Conservation (phyloP, 2,329 filamentous ascomycete species). For the Didymella glomerata region DNA sequence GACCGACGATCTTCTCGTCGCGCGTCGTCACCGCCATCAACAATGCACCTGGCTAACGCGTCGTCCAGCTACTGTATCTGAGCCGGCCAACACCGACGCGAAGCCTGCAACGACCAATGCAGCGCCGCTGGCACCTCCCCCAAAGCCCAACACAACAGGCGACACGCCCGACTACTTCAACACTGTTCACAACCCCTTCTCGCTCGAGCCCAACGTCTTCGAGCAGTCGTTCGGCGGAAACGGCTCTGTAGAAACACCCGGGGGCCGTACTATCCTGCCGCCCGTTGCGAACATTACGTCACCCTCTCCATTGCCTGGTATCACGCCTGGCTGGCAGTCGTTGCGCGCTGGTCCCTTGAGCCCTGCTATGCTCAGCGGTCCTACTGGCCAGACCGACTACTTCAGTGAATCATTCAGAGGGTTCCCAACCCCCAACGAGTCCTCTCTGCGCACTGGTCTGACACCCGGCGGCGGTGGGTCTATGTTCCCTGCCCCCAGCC, state of each 20-base stretch:
- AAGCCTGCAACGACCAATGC: slow-evolving; percentile 53
- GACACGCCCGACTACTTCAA: slow-evolving; percentile 62
- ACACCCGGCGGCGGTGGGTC: slow-evolving; percentile 95
- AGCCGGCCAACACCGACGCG: slow-evolving; percentile 33
- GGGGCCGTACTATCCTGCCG: slow-evolving; percentile 78
- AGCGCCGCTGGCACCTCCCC: slow-evolving; percentile 62
- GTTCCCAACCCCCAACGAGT: slow-evolving; percentile 96
- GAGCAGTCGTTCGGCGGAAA: slow-evolving; percentile 79
- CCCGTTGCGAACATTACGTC: slow-evolving; percentile 91
- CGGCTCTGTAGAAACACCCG: slow-evolving; percentile 73
- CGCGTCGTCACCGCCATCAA: slow-evolving; percentile 11
- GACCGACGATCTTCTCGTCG: slow-evolving; percentile 7
- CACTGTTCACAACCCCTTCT: slow-evolving; percentile 63
- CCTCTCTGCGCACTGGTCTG: slow-evolving; percentile 85
- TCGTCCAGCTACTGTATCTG: slow-evolving; percentile 31
- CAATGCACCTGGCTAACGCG: slow-evolving; percentile 29
- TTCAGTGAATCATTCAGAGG: slow-evolving; percentile 85
- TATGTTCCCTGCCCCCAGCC: slow-evolving; percentile 94
- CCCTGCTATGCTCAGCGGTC: slow-evolving; percentile 95
- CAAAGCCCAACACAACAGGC: slow-evolving; percentile 54
- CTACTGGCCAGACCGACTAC: slow-evolving; percentile 76
- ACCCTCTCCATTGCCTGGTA: slow-evolving; percentile 78
- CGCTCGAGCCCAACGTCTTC: slow-evolving; percentile 92
- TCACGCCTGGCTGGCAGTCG: slow-evolving; percentile 84
- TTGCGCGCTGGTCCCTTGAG: slow-evolving; percentile 91